Evolutionary conservation across 768 basidiomycete species (phyloP).

Genomic region (Trametes sanguinea): DNA sequence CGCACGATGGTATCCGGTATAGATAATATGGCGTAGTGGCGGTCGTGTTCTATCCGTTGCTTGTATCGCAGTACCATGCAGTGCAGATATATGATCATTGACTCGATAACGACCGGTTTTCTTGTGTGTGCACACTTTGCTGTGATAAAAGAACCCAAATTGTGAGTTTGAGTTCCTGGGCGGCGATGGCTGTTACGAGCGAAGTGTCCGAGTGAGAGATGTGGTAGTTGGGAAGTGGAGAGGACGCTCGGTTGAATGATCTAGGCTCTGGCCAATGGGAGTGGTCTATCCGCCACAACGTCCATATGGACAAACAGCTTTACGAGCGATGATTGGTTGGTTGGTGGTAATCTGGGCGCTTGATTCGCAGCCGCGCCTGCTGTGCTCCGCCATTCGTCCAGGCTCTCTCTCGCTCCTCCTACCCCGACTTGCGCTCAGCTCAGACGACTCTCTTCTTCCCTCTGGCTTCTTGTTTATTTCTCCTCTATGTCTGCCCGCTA

Average conservation of each 20-base stretch:
- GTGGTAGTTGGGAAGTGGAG: background rate
- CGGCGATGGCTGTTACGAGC: too few species aligned
- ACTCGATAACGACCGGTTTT: background rate
- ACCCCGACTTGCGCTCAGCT: background rate
- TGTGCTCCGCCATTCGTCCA: background rate
- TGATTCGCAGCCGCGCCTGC: background rate
- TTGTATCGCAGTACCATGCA: slow-evolving; percentile 19
- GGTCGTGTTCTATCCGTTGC: slow-evolving; percentile 18
- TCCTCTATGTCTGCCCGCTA: slow-evolving; percentile 54
- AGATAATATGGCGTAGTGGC: slow-evolving; percentile 12
- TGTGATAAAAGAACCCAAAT: background rate
- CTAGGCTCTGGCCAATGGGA: slow-evolving; percentile 15
- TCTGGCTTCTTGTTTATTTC: background rate
- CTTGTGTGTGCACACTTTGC: background rate
- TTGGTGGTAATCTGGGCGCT: background rate
- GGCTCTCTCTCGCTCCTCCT: background rate
- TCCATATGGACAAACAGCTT: slow-evolving; percentile 16
- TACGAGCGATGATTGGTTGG: slow-evolving; percentile 3
- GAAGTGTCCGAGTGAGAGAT: background rate
- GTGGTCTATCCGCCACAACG: slow-evolving; percentile 8
- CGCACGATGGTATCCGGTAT: slow-evolving; percentile 2
- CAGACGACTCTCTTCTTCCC: background rate
- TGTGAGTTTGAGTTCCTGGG: background rate
- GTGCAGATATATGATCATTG: slow-evolving; percentile 19
- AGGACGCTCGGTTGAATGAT: background rate